Percentiles rank a stretch among this genome's conserved stretches.
Conservation (phyloP, 805 yeast species). For the Torulaspora gathmanii region DNA sequence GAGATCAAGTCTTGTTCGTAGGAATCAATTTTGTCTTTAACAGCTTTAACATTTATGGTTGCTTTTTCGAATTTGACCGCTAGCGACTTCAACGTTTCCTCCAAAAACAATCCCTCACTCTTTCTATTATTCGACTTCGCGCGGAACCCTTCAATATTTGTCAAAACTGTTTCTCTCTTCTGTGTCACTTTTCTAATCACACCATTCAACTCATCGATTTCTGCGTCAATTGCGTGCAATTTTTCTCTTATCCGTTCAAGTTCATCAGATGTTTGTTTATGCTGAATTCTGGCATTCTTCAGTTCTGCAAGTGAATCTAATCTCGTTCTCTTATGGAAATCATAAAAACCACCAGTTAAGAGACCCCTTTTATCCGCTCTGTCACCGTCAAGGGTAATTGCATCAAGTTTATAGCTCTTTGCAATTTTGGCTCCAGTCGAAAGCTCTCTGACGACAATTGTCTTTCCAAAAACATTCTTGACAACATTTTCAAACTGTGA, state of each 20-base stretch:
- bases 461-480: constrained; percentile 72
- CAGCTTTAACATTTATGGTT: constrained; percentile 34
- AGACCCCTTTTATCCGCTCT: constrained; percentile 80
- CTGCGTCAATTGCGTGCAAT: constrained; percentile 45
- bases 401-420: constrained; percentile 53
- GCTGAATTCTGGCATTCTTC: constrained; percentile 42
- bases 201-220: constrained; percentile 48
- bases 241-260: constrained; percentile 40
- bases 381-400: constrained; percentile 91
- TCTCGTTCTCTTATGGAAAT: constrained; percentile 54
- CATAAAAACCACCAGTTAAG: constrained; percentile 82
- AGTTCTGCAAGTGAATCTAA: constrained; percentile 63
- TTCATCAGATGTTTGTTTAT: constrained; percentile 34
- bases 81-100: constrained; percentile 39
- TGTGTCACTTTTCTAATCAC: constrained; percentile 35
- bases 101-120: constrained; percentile 40
- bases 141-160: constrained; percentile 42
- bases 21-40: constrained; percentile 40
- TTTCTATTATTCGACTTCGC: constrained; percentile 41
- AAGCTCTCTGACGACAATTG: constrained; percentile 69
- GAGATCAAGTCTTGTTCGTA: constrained; percentile 47
- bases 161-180: constrained; percentile 42
- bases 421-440: constrained; percentile 66
- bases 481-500: constrained; percentile 59
- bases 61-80: constrained; percentile 37